Evolutionary conservation across 495 filamentous ascomycete genomes (phyloP).

Genomic region (Penicillium fimorum): DNA sequence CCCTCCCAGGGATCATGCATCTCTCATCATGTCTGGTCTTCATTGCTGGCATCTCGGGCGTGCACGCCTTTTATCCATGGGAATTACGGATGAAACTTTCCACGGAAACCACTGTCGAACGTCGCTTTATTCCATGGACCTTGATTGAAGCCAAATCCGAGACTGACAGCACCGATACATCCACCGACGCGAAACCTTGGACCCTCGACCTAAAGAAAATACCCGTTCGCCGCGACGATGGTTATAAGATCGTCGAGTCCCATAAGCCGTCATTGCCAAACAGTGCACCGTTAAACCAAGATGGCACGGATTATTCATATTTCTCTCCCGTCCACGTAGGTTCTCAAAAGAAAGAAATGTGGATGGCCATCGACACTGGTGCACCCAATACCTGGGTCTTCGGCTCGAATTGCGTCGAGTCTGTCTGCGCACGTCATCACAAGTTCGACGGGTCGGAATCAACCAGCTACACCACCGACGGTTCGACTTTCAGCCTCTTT

Average conservation of each 20-base stretch:
- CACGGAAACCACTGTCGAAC: conserved; percentile 11
- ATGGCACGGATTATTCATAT: conserved; percentile 76
- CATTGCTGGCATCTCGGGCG: conserved; percentile 27
- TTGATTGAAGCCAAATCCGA: conserved; percentile 16
- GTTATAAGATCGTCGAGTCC: conserved; percentile 57
- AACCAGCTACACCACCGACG: conserved; percentile 47
- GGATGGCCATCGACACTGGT: conserved; percentile 78
- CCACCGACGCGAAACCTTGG: conserved; percentile 11
- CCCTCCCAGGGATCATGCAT: conserved; percentile 35
- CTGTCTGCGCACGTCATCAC: conserved; percentile 63
- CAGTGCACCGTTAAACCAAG: conserved; percentile 67
- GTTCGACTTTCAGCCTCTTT: conserved; percentile 52
- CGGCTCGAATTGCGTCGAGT: conserved; percentile 58
- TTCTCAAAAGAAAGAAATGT: conserved; percentile 58
- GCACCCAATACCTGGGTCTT: conserved; percentile 79
- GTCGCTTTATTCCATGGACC: conserved; percentile 40
- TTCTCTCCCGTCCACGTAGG: conserved; percentile 69
- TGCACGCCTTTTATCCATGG: conserved; percentile 39
- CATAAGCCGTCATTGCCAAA: conserved; percentile 51
- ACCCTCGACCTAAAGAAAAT: conserved; percentile 36
- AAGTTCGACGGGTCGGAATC: conserved; percentile 63
- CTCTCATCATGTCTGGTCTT: conserved; percentile 32
- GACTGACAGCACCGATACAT: conserved; percentile 2
- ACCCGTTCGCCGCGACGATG: conserved; percentile 43
- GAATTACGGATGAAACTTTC: conserved; percentile 18